Base-by-base conservation (phyloP, 495 filamentous ascomycete genomes). In the Filosporella fistucella region DNA sequence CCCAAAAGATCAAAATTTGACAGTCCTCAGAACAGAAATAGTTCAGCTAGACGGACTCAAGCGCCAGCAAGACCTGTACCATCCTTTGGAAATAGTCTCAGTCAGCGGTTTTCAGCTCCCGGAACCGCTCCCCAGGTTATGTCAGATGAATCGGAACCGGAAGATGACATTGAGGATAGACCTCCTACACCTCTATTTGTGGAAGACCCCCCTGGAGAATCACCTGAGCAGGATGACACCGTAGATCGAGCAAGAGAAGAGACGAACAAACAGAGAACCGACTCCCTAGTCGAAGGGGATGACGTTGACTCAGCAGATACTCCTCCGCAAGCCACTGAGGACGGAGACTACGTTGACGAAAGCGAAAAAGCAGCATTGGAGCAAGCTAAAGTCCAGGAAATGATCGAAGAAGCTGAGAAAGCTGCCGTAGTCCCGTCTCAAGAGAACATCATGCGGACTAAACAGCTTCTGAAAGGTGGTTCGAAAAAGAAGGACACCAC, bases 81-180 rank as follows among this genome's bases (percentile, higher is more conserved):
- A 50, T 74, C 70, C 25, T 85, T 95, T 59, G 77, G 86, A 24
- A 77, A 78, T 11, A 78, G 80, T 36, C 74, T 91, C 42, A 66
- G 68, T 6, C 78, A 78, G 41, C 70, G 78, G 30, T 96, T 96
- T 68, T 75, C 82, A 35, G 90, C 90, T 16, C 78, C 86, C 24
- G 82, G 82, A 7, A 61, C 75, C 52, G 38, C 47, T 50, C 18
- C 54, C 52, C n/a, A 25, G 37, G 1, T 20, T 39, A 20, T 2
- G 1, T 43, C 47, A 30, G 63, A 64, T 24, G 63, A 64, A 24
- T 65, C 65, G 9, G 64, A 62, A 3, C 33, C 47, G 5, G 53
- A 58, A 42, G 57, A 47, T 11, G 56, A 60, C 0, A 52, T 53
- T 42, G 39, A 42, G 4, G 54, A 55, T 16, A n/a, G n/a, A n/a